Base-by-base conservation (phyloP, 2,329 filamentous ascomycete species). In the Aspergillus ochraceoroseus region DNA sequence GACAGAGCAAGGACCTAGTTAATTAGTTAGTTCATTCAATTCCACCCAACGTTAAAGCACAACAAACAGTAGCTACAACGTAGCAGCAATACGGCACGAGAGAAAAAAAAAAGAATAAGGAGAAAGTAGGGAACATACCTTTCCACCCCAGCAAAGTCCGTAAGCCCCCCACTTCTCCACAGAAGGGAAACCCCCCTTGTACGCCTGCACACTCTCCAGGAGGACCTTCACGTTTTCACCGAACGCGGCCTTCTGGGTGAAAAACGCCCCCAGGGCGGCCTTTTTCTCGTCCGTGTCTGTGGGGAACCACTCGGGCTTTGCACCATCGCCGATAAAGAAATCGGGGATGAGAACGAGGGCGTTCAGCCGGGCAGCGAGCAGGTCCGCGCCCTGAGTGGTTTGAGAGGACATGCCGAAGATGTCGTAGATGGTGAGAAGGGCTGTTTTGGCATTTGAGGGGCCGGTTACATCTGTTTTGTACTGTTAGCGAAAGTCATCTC, bases 91-190 rank as follows among this genome's bases (percentile, higher is more conserved):
- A n/a, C n/a, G n/a, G n/a, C n/a, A n/a, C n/a, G n/a, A n/a, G n/a
- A n/a, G n/a, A n/a, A n/a, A n/a, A n/a, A n/a, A n/a, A n/a, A n/a
- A n/a, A n/a, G n/a, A n/a, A n/a, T n/a, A n/a, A n/a, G n/a, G n/a
- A n/a, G n/a, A n/a, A n/a, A n/a, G n/a, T n/a, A n/a, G n/a, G n/a
- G n/a, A n/a, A n/a, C n/a, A n/a, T n/a, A n/a, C n/a, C n/a, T 86
- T 86, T 51, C 80, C 82, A 49, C 82, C 82, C 81, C 80, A 86
- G 69, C 83, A 86, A 62, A 74, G 76, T 63, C 82, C 82, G 29
- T 82, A 51, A 35, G 79, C 66, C n/a, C 67, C 80, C 71, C 77
- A 80, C 36, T 72, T 75, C 57, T 73, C 70, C 49, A 85, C 71
- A 14, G 64, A 62, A 0, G 76, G 69, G 57, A 77, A 74, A 55